Evolutionary conservation across 1,284 basidiomycete genomes (phyloP).

Genomic region (Amylostereum areolatum): DNA sequence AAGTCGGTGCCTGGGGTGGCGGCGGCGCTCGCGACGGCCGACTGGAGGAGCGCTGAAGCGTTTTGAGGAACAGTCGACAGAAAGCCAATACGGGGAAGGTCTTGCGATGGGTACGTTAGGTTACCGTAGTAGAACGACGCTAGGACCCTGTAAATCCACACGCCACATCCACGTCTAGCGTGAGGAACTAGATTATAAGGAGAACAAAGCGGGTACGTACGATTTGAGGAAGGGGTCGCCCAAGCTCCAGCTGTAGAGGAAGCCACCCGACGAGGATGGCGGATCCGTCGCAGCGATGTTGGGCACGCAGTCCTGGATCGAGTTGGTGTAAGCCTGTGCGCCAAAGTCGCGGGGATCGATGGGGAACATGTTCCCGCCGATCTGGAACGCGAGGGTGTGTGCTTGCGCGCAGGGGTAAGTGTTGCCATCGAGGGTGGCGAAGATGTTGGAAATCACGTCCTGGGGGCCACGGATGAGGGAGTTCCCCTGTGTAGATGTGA

Average conservation of each 20-base stretch:
- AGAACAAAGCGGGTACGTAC: constrained; percentile 18
- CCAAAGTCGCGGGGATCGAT: constrained; percentile 65
- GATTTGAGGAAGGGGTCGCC: constrained; percentile 36
- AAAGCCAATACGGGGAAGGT: constrained; percentile 61
- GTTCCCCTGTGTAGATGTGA: constrained; percentile 24
- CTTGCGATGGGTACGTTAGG: constrained; percentile 50
- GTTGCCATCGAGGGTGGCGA: constrained; percentile 18
- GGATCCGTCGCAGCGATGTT: constrained; percentile 46
- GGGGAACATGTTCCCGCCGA: constrained; percentile 56
- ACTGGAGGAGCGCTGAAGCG: constrained; percentile 33
- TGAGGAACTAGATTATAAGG: background rate
- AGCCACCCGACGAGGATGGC: constrained; percentile 32
- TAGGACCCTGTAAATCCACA: constrained; percentile 18
- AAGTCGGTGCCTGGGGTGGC: constrained; percentile 30
- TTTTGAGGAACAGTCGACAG: constrained; percentile 57
- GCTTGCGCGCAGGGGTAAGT: constrained; percentile 38
- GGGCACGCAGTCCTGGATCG: constrained; percentile 35
- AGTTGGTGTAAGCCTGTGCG: constrained; percentile 26
- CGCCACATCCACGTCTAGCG: background rate
- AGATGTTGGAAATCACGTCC: constrained; percentile 33
- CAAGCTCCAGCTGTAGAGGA: constrained; percentile 32
- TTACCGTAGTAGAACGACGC: constrained; percentile 60
- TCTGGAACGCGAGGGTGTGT: constrained; percentile 53
- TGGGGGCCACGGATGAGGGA: constrained; percentile 32
- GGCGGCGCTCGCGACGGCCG: constrained; percentile 33